Evolutionary conservation across 1,139 yeast genomes (phyloP).

Genomic region (Hyphopichia fennica): DNA sequence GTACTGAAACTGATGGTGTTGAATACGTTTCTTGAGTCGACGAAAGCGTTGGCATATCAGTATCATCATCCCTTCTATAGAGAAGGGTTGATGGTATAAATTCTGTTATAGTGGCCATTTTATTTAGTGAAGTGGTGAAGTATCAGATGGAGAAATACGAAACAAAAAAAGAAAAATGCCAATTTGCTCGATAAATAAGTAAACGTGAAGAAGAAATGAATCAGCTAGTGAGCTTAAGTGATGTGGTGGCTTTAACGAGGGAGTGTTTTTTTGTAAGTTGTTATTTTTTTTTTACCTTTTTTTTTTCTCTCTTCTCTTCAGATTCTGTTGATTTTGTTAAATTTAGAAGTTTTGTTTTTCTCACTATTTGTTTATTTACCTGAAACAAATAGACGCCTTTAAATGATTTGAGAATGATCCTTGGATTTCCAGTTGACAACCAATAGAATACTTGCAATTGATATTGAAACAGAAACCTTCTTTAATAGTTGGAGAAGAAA

Average conservation of each 20-base stretch:
- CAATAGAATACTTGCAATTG: too few species aligned
- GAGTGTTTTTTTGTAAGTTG: not conserved
- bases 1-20: conserved; percentile 65
- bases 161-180: too few species aligned
- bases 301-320: not conserved
- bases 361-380: not conserved
- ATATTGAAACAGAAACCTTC: too few species aligned
- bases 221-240: too few species aligned
- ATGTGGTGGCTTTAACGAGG: too few species aligned
- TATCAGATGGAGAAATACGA: too few species aligned
- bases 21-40: conserved; percentile 26
- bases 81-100: conserved; percentile 6
- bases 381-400: not conserved
- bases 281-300: not conserved
- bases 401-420: too few species aligned
- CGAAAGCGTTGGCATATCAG: conserved; percentile 15
- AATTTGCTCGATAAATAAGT: too few species aligned
- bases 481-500: too few species aligned
- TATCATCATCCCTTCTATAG: conserved; percentile 9
- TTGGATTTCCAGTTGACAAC: too few species aligned
- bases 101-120: not conserved
- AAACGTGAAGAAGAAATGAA: too few species aligned
- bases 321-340: not conserved
- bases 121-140: too few species aligned
- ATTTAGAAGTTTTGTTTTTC: not conserved